phyloP scores from a whole-genome alignment of 2,329 filamentous ascomycete genomes.

The Fusarium dimerum region DNA sequence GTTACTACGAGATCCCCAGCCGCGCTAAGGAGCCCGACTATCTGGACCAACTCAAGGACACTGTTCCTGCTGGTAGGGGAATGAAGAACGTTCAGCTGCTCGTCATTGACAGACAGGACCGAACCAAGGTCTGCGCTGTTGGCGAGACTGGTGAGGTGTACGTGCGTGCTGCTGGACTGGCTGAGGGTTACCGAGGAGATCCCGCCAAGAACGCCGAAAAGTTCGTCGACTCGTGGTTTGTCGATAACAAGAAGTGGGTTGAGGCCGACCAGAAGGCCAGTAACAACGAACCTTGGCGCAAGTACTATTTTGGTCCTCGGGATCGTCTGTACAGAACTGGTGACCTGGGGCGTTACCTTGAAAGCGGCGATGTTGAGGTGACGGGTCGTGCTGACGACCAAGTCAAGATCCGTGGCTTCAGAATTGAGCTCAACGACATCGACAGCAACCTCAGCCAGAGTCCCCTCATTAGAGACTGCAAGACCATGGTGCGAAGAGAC shows the following conservation, averaged over 20 bases:
- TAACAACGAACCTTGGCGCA: slow-evolving; percentile 70
- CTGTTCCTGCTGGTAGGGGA: slow-evolving; percentile 79
- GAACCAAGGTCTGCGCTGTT: slow-evolving; percentile 70
- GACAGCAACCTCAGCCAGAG: slow-evolving; percentile 78
- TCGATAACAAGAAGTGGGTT: slow-evolving; percentile 70
- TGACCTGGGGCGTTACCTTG: slow-evolving; percentile 67
- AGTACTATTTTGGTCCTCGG: slow-evolving; percentile 68
- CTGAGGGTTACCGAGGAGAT: slow-evolving; percentile 74
- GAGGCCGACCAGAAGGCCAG: slow-evolving; percentile 60
- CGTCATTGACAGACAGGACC: slow-evolving; percentile 71
- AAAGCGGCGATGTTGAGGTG: slow-evolving; percentile 70
- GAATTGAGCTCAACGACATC: slow-evolving; percentile 93
- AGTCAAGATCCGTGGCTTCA: slow-evolving; percentile 94
- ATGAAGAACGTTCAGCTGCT: slow-evolving; percentile 90
- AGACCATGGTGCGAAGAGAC: slow-evolving; percentile 68
- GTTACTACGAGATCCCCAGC: slow-evolving; percentile 77
- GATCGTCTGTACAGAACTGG: slow-evolving; percentile 88
- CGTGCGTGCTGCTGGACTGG: slow-evolving; percentile 78
- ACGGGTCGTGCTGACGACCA: slow-evolving; percentile 83
- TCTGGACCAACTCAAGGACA: slow-evolving; percentile 57
- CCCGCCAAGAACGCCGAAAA: slow-evolving; percentile 66
- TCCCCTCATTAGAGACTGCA: slow-evolving; percentile 77
- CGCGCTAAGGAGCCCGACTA: slow-evolving; percentile 58
- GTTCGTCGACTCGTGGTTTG: slow-evolving; percentile 85
- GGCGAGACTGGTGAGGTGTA: slow-evolving; percentile 86